phyloP scores from a whole-genome alignment of 176 grass and related monocot species.

The bread wheat (Triticum aestivum) region IWGSC_CS_RefSeq_v2.1 NC_057813.1:114255477-114255976 shows the following conservation, averaged over 20 bases:
- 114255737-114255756: slow-evolving; percentile 62
- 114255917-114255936: slow-evolving; percentile 88
- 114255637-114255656: background rate
- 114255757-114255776: slow-evolving; percentile 40
- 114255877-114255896: background rate
- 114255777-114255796: slow-evolving; percentile 83
- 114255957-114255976: slow-evolving; percentile 94
- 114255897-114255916: slow-evolving; percentile 80
- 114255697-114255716: too few relatives aligned
- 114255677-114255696: too few relatives aligned
- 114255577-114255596: slow-evolving; percentile 28
- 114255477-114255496: too few relatives aligned
- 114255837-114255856: slow-evolving; percentile 9
- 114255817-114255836: slow-evolving; percentile 4
- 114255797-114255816: slow-evolving; percentile 92
- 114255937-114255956: slow-evolving; percentile 89
- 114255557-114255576: background rate
- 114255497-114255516: too few relatives aligned
- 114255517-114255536: too few relatives aligned
- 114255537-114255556: too few relatives aligned
- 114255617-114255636: slow-evolving; percentile 28
- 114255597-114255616: background rate
- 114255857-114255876: background rate
- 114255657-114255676: too few relatives aligned
- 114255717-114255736: slow-evolving; percentile 59